A percentile compares a stretch with the other conserved stretches of the same genome.
phyloP scores from a whole-genome alignment of 495 filamentous ascomycete genomes.

The Penicillium bialowiezense region DNA sequence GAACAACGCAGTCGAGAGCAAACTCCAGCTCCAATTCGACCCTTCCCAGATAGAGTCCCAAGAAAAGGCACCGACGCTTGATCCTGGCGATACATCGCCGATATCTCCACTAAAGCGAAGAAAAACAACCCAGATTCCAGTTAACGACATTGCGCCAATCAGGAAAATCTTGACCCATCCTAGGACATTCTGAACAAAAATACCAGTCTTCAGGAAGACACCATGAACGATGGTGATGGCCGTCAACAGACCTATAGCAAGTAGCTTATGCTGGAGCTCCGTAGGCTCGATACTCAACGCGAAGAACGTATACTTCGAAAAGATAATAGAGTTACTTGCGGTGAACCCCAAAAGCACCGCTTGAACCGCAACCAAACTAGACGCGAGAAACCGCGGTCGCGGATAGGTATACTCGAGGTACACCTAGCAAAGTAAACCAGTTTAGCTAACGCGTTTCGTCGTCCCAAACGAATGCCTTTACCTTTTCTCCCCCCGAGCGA shows the following conservation, averaged over 20 bases:
- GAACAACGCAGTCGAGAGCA: constrained; percentile 63
- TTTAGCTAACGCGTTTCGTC: constrained; percentile 3
- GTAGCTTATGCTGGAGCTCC: constrained; percentile 32
- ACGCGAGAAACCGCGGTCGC: constrained; percentile 64
- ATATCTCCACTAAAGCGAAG: constrained; percentile 24
- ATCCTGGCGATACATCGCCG: constrained; percentile 4
- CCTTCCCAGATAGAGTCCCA: constrained; percentile 41
- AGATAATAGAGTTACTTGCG: constrained; percentile 44
- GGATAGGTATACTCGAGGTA: constrained; percentile 77
- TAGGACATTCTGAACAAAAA: constrained; percentile 45
- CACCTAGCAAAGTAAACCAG: constrained; percentile 28
- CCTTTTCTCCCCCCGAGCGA: constrained; percentile 67
- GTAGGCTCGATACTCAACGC: constrained; percentile 31
- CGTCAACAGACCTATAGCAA: constrained; percentile 38
- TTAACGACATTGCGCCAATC: constrained; percentile 42
- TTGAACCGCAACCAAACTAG: constrained; percentile 64
- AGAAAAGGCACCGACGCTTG: constrained; percentile 3
- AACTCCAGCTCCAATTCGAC: constrained; percentile 46
- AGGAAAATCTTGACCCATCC: constrained; percentile 49
- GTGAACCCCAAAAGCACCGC: constrained; percentile 70
- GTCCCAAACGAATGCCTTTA: constrained; percentile 2
- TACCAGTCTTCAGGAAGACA: constrained; percentile 34
- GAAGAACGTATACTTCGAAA: constrained; percentile 45
- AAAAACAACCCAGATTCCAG: constrained; percentile 42
- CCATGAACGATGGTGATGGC: constrained; percentile 39